These are phyloP conservation scores for Raphanus sativus DNA, from an alignment of 345 rosid species.

Conservation along the genomic window DNA sequence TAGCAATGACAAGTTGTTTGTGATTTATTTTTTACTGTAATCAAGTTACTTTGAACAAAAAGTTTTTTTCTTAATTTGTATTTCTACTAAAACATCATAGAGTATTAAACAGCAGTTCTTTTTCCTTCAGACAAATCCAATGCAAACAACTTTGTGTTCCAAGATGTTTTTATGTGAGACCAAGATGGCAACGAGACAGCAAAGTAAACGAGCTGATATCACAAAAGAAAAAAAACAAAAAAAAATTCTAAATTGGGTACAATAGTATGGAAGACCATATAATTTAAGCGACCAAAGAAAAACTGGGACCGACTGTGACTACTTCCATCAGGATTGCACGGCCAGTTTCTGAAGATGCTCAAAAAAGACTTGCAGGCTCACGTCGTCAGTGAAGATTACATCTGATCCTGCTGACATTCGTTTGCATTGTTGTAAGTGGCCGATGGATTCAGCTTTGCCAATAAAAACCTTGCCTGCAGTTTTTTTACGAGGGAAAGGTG, in stretches of 20 bases:
- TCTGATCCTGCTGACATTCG: slow-evolving; percentile 89
- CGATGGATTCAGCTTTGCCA: slow-evolving; percentile 95
- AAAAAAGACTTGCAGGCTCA: slow-evolving; percentile 89
- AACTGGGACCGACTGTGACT: slow-evolving; percentile 6
- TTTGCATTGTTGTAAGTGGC: slow-evolving; percentile 79
- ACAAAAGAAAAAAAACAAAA: neutral
- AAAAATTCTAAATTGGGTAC: slow-evolving; percentile 30
- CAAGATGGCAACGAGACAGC: slow-evolving; percentile 12
- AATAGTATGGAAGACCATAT: slow-evolving; percentile 12
- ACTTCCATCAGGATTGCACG: slow-evolving; percentile 74
- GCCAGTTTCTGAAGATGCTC: slow-evolving; percentile 98
- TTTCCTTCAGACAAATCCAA: slow-evolving; percentile 1
- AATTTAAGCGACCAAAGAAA: slow-evolving; percentile 3
- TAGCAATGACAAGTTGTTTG: too few species aligned
- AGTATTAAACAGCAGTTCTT: too few species aligned
- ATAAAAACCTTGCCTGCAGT: slow-evolving; percentile 86
- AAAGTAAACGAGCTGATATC: neutral
- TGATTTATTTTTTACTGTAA: too few species aligned
- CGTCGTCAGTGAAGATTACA: slow-evolving; percentile 90
- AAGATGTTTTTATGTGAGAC: slow-evolving; percentile 21
- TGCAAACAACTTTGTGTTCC: slow-evolving; percentile 25
- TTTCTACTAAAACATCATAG: too few species aligned
- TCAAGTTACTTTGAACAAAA: too few species aligned
- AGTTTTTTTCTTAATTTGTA: too few species aligned
- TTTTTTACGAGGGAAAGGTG: neutral